A percentile compares a stretch with the other conserved stretches of the same genome.
Evolutionary conservation across 2,329 filamentous ascomycete genomes (phyloP).

Genomic region (Aureobasidium musti): DNA sequence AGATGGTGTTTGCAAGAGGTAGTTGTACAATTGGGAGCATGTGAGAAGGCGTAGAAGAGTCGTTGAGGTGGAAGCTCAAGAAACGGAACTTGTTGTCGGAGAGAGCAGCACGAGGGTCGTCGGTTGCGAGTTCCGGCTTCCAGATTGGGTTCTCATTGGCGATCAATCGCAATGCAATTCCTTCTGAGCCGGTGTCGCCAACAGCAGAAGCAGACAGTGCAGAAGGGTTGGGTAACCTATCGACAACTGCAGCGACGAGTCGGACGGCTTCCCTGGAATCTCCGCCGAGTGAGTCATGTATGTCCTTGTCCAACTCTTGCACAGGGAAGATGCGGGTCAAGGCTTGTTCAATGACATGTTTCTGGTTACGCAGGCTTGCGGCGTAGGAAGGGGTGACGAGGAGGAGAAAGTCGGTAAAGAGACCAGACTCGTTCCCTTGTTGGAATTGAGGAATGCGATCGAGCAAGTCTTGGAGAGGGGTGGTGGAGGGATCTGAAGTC

Average conservation of each 20-base stretch:
- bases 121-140: not conserved
- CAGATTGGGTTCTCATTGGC: not conserved
- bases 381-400: conserved; percentile 31
- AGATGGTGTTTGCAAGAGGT: conserved; percentile 76
- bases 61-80: conserved; percentile 18
- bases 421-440: not conserved
- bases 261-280: conserved; percentile 11
- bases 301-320: not conserved
- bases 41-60: not conserved
- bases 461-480: conserved; percentile 7
- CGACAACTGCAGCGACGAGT: conserved; percentile 31
- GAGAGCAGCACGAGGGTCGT: not conserved
- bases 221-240: conserved; percentile 29
- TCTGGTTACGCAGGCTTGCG: conserved; percentile 1
- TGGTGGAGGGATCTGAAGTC: conserved; percentile 5
- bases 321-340: conserved; percentile 22
- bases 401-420: conserved; percentile 21
- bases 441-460: conserved; percentile 23
- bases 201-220: conserved; percentile 1
- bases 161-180: not conserved
- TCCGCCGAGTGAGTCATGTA: not conserved
- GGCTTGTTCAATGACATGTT: conserved; percentile 10
- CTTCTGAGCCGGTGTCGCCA: conserved; percentile 17
- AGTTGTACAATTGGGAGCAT: conserved; percentile 44
- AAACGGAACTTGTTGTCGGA: conserved; percentile 11